Conservation (phyloP, 2,329 filamentous ascomycete genomes). For the Torrubiella hemipterigena region DNA sequence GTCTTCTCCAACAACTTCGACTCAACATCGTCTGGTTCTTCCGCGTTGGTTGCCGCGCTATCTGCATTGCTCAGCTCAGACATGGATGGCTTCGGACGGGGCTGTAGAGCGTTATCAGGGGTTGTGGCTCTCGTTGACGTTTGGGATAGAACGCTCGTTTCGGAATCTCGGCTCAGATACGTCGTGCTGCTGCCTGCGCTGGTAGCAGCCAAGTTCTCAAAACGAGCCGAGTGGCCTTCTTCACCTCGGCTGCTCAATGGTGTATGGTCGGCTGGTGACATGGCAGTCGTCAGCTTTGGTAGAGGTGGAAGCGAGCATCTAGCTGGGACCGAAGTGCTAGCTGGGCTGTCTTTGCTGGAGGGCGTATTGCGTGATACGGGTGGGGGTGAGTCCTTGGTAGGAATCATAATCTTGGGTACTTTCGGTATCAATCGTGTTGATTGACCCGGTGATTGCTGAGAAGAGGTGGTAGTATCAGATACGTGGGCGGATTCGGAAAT, state of each 20-base stretch:
- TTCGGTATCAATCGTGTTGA: constrained; percentile 59
- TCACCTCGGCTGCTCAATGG: constrained; percentile 34
- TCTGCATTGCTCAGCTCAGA: constrained; percentile 57
- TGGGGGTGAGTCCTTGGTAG: constrained; percentile 19
- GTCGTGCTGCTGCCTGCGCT: constrained; percentile 71
- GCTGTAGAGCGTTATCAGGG: constrained; percentile 50
- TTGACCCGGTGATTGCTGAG: constrained; percentile 27
- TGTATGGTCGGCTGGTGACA: constrained; percentile 32
- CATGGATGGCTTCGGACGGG: constrained; percentile 48
- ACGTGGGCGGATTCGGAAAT: constrained; percentile 25
- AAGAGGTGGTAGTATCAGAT: constrained; percentile 22
- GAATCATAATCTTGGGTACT: constrained; percentile 43
- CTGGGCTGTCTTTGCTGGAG: constrained; percentile 27
- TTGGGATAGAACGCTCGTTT: constrained; percentile 67
- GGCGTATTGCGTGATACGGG: constrained; percentile 28
- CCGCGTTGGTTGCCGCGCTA: constrained; percentile 51
- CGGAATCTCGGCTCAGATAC: constrained; percentile 69
- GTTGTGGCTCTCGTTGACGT: constrained; percentile 82
- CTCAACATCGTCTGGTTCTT: constrained; percentile 71
- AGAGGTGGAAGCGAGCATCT: constrained; percentile 42
- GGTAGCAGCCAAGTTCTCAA: constrained; percentile 61
- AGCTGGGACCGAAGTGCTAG: constrained; percentile 32
- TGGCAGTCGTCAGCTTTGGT: constrained; percentile 42
- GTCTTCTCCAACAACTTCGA: constrained; percentile 82
- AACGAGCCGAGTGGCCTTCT: constrained; percentile 40